Base-by-base conservation (phyloP, 331 rosid genomes). In the Saraca asoca region DNA sequence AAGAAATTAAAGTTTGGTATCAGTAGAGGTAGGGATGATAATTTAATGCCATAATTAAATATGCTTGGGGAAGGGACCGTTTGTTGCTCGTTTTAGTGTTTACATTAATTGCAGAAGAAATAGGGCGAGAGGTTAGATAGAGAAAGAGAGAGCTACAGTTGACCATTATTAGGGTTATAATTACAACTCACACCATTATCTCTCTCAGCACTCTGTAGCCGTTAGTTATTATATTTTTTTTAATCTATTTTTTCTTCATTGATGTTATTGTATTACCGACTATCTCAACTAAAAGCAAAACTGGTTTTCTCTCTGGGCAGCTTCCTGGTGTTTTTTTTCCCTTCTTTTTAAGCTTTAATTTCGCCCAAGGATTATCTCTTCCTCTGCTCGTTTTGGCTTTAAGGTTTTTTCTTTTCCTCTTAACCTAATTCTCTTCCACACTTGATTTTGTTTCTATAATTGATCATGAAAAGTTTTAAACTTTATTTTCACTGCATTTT, bases 71-170 rank as follows among this genome's bases (percentile, higher is more conserved):
- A 54, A 62, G 60, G 73, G 68, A 71, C 73, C 68, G 70, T 79
- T 77, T 79, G 80, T 59, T 68, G 51, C 79, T 42, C 49, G 68
- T 55, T 51, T 31, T 20, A 19, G 67, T 50, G 41, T 37, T 62
- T 29, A 61, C 80, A 83, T 81, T 81, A 17, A 83, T 81, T 83
- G 85, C 81, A 71, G 79, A 74, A 73, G 54, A 39, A 46, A 70
- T 48, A 9, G 31, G 71, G 43, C 2, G 43, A 69, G 61, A 19
- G 69, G 54, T 39, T 73, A 76, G 43, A 71, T 76, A 17, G 69
- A 50, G 42, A 51, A 48, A 44, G 62, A 24, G 74, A 19, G 39
- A 51, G 34, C 19, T 61, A 39, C 63, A 70, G 82, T 87, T 76
- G 85, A 75, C 80, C 31, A 24, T 24, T 50, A 38, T 66, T 66